Base-by-base conservation (phyloP, 371 early-diverging fungal species). In the Actinomortierella ambigua region DNA sequence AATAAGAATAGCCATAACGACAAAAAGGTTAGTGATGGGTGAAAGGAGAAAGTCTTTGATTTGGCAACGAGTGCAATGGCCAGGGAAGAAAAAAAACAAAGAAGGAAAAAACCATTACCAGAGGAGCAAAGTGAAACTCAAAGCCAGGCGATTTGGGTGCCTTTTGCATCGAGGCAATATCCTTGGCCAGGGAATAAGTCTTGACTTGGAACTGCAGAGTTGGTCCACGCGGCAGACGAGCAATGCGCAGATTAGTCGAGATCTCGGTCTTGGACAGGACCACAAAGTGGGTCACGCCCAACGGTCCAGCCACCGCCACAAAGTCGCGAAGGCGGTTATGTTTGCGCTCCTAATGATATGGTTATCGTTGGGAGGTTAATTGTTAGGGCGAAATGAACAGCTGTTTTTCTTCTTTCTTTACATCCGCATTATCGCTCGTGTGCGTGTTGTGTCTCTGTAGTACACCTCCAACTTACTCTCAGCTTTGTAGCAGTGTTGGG, bases 321-420 rank as follows among this genome's bases (percentile, higher is more conserved):
- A 95, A 98, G 83, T 98, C 99, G 61, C 93, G 91, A 53, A 98
- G 81, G 65, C 91, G 90, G 82, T 98, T 98, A 55, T 85, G 87
- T 80, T 90, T 87, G 52, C 96, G 88, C 80, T 97, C 98, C 87
- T 86, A 63, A 26, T 55, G 26, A 39, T 15, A 46, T 28, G 5
- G 44, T 34, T 34, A 34, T 34, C 2, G 50, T 20, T 49, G 40
- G n/a, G n/a, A n/a, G n/a, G n/a, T n/a, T n/a, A n/a, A n/a, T n/a
- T n/a, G n/a, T n/a, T n/a, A n/a, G n/a, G n/a, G n/a, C n/a, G n/a
- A n/a, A n/a, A n/a, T 40, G 9, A 18, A 15, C 23, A 6, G 24
- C 41, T n/a, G 26, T 23, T 4, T 24, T 53, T 29, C 24, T 50
- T 24, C 13, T 49, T 48, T 29, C 18, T 8, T 26, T 22, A n/a